Evolutionary conservation across 1,284 basidiomycete genomes (phyloP), one percentile per base, ranked within the genome.

Genomic region (Pseudozyma hubeiensis): DNA sequence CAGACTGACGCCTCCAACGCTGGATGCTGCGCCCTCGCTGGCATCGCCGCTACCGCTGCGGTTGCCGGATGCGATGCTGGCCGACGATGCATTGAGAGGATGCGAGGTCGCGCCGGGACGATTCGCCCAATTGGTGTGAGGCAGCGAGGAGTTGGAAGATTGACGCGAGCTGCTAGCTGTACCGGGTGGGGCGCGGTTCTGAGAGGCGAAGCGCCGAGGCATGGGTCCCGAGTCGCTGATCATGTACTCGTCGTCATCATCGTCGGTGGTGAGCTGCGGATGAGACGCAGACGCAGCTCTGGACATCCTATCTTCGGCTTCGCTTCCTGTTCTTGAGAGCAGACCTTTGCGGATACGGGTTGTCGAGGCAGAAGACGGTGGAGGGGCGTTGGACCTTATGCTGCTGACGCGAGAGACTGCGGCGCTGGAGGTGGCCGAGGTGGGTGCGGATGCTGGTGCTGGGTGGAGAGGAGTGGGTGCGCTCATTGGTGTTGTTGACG

Each of bases 201-300:
- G 69, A 24, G 69, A 58, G 5, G 75, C 66, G 39, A 78, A 78
- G 24, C 76, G 64, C 13, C 69, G 57, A 3, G 76, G 76, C 60
- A 76, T 68, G n/a, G 70, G 65, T 3, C 65, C 76, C 7, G 76
- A 76, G 41, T 76, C 76, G 46, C 65, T 76, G 61, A 73, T 68
- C 46, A 76, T 62, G 35, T 51, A 52, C 7, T 64, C 64, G n/a
- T 70, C 65, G 7, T 78, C 73, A n/a, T 76, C 73, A 10, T 76
- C 73, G 46, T 77, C 75, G 16, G 73, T 72, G 9, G 68, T 68
- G 50, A 71, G 53, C 9, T 33, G 70, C 2, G 51, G 40, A 9
- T 67, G 57, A 5, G 64, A 40, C 3, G 49, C 60, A 2, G 70
- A 67, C 1, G 53, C 55, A n/a, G 47, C 47, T 4, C 57, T 53